Conservation (phyloP, 2,329 filamentous ascomycete species). For the Dissoconium aciculare region DNA sequence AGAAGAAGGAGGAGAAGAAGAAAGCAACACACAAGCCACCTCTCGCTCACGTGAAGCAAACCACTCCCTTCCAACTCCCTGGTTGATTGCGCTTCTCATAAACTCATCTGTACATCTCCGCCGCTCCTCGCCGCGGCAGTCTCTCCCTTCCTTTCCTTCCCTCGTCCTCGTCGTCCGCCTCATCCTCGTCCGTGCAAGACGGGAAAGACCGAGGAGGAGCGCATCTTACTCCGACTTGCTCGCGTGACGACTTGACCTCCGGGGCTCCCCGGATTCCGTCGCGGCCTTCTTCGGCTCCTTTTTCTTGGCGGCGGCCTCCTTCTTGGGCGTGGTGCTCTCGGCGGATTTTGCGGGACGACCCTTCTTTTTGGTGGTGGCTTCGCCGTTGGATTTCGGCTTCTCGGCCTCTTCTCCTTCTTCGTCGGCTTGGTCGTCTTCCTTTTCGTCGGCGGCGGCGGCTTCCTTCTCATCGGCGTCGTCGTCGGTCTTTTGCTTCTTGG, state of each 20-base stretch:
- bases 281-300: constrained; percentile 35
- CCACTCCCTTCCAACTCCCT: no score
- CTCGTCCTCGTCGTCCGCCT: no score
- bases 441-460: no score
- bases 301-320: constrained; percentile 30
- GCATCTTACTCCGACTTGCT: constrained; percentile 11
- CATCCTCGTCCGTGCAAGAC: no score
- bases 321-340: constrained; percentile 20
- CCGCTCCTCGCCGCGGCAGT: no score
- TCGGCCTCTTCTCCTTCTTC: constrained; percentile 21
- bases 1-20: no score
- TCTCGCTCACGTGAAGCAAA: no score
- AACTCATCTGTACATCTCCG: no score
- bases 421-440: constrained; percentile 24
- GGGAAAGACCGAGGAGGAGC: no score
- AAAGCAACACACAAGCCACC: no score
- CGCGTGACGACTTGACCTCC: constrained; percentile 31
- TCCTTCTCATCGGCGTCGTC: constrained; percentile 23
- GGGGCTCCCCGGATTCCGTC: constrained; percentile 33
- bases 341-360: constrained; percentile 29
- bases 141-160: no score
- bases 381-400: constrained; percentile 21
- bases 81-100: no score
- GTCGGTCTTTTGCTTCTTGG: constrained; percentile 21
- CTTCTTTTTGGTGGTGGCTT: constrained; percentile 26